These are phyloP conservation scores for Trichoderma harzianum DNA, from an alignment of 2,329 filamentous ascomycete species.

Conservation along the genomic window DNA sequence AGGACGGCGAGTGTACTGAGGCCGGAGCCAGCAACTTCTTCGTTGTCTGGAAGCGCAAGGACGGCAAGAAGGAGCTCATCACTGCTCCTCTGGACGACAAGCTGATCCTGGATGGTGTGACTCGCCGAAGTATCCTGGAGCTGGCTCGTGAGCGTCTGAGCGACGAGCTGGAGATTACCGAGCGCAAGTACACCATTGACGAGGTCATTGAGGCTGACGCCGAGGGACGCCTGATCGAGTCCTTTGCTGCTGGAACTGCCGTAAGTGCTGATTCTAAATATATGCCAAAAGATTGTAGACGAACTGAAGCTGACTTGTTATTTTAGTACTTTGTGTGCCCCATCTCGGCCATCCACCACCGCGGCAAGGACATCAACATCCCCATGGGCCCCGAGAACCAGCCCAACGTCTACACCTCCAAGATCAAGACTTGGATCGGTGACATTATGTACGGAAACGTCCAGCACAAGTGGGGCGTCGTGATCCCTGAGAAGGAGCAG, in stretches of 20 bases:
- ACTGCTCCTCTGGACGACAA: conserved; percentile 80
- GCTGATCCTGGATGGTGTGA: conserved; percentile 85
- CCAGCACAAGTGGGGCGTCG: conserved; percentile 66
- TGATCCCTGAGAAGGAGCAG: conserved; percentile 59
- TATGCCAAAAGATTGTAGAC: not conserved
- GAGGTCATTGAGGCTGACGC: conserved; percentile 69
- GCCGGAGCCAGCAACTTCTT: conserved; percentile 94
- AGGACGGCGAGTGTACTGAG: conserved; percentile 77
- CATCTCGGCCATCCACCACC: conserved; percentile 65
- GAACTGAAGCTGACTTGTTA: conserved; percentile 21
- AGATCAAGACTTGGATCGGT: conserved; percentile 64
- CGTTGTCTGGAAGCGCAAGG: conserved; percentile 63
- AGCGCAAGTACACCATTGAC: conserved; percentile 77
- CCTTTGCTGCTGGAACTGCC: conserved; percentile 84
- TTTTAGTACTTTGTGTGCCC: conserved; percentile 67
- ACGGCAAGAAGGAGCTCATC: conserved; percentile 61
- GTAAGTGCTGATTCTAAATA: conserved; percentile 45
- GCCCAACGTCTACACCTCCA: conserved; percentile 53
- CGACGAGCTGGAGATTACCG: conserved; percentile 65
- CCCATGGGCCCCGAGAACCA: conserved; percentile 53
- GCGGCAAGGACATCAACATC: conserved; percentile 59
- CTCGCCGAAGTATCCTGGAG: conserved; percentile 75
- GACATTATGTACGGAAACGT: conserved; percentile 73
- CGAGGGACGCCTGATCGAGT: conserved; percentile 76
- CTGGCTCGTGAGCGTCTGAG: conserved; percentile 62